phyloP scores from a whole-genome alignment of 75 land plant species.

The Pinus albicaulis region DNA sequence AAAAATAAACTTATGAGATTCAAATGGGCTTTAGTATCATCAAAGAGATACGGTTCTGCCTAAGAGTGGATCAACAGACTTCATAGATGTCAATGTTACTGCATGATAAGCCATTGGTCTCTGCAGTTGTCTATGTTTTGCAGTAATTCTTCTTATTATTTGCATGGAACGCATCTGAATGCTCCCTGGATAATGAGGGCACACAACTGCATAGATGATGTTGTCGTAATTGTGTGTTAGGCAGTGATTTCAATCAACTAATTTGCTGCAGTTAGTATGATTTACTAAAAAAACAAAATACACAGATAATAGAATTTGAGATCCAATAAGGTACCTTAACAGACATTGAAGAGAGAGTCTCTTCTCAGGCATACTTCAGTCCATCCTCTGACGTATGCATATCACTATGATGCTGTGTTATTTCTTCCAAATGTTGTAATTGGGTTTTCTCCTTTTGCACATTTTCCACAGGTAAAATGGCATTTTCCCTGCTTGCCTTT shows the following conservation, averaged over 20 bases:
- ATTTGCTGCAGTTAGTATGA: not conserved
- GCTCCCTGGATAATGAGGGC: not conserved
- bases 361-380: slow-evolving; percentile 19
- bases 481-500: slow-evolving; percentile 48
- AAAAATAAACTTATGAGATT: no score
- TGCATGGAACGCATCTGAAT: not conserved
- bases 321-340: slow-evolving; percentile 29
- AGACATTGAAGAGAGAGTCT: slow-evolving; percentile 35
- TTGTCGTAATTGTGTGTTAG: not conserved
- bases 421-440: slow-evolving; percentile 41
- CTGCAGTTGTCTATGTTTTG: not conserved
- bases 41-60: no score
- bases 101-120: not conserved
- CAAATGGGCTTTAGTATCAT: no score
- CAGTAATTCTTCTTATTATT: not conserved
- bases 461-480: slow-evolving; percentile 27
- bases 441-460: slow-evolving; percentile 34
- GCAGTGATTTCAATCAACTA: not conserved
- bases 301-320: not conserved
- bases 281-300: not conserved
- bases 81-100: no score
- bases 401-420: slow-evolving; percentile 34
- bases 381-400: slow-evolving; percentile 31
- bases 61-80: no score
- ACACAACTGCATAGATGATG: not conserved